Evolutionary conservation across 345 rosid species (phyloP).

Genomic region (Physaria fendleri): DNA sequence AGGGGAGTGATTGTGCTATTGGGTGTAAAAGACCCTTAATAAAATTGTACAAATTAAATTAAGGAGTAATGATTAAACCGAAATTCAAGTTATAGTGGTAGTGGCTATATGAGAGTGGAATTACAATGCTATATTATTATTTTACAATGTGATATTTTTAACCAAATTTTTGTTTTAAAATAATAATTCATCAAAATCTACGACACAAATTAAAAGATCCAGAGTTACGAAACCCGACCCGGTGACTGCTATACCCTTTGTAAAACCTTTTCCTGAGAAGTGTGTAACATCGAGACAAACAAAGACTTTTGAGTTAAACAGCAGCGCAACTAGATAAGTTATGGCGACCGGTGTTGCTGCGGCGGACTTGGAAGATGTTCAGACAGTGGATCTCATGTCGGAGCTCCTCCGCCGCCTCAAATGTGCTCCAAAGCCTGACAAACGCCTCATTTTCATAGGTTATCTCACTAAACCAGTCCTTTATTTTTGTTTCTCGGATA

Average conservation of each 20-base stretch:
- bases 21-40: no score
- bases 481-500: background rate
- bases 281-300: background rate
- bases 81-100: no score
- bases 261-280: no score
- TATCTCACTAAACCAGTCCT: background rate
- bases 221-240: constrained; percentile 11
- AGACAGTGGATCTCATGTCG: constrained; percentile 70
- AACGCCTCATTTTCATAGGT: constrained; percentile 90
- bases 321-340: constrained; percentile 16
- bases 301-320: constrained; percentile 11
- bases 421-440: constrained; percentile 80
- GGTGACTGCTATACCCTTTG: constrained; percentile 18
- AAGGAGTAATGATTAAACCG: no score
- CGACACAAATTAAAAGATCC: constrained; percentile 25
- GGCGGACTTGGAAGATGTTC: constrained; percentile 57
- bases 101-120: no score
- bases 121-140: no score
- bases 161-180: no score
- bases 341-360: constrained; percentile 22
- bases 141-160: no score
- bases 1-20: no score
- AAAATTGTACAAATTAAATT: no score
- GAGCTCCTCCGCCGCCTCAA: constrained; percentile 84
- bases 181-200: background rate